phyloP scores from a whole-genome alignment of 352 stramenopile species.

The Pythium myriotylum region DNA sequence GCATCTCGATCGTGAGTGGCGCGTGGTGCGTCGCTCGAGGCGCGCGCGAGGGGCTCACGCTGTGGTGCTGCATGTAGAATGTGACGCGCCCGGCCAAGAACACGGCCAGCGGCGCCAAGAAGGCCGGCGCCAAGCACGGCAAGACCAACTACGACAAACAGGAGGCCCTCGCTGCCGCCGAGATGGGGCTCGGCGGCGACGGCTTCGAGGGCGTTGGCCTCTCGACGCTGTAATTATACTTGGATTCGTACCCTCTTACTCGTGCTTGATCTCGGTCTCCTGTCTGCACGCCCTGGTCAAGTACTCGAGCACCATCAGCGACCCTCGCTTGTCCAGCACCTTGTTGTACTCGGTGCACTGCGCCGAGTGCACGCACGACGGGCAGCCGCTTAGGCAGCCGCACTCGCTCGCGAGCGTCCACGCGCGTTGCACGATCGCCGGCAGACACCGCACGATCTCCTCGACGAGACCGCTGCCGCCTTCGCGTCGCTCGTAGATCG shows the following conservation, averaged over 20 bases:
- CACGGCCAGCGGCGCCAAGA: slow-evolving; percentile 45
- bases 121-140: slow-evolving; percentile 21
- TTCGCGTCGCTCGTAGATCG: slow-evolving; percentile 88
- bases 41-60: slow-evolving; percentile 16
- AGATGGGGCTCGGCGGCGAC: slow-evolving; percentile 49
- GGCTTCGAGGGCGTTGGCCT: slow-evolving; percentile 72
- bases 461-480: slow-evolving; percentile 87
- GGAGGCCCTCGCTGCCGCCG: slow-evolving; percentile 54
- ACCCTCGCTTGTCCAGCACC: slow-evolving; percentile 85
- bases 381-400: slow-evolving; percentile 77
- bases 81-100: slow-evolving; percentile 47
- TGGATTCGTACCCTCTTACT: neutral
- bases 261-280: neutral
- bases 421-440: slow-evolving; percentile 56
- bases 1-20: slow-evolving; percentile 58
- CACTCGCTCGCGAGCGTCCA: slow-evolving; percentile 80
- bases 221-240: slow-evolving; percentile 47
- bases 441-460: slow-evolving; percentile 67
- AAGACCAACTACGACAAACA: slow-evolving; percentile 36
- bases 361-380: slow-evolving; percentile 85
- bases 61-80: slow-evolving; percentile 42
- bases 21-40: neutral
- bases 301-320: slow-evolving; percentile 68
- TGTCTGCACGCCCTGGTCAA: slow-evolving; percentile 22
- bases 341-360: slow-evolving; percentile 90